Conservation (phyloP, 495 filamentous ascomycete genomes). For the Xylaria flabelliformis region DNA sequence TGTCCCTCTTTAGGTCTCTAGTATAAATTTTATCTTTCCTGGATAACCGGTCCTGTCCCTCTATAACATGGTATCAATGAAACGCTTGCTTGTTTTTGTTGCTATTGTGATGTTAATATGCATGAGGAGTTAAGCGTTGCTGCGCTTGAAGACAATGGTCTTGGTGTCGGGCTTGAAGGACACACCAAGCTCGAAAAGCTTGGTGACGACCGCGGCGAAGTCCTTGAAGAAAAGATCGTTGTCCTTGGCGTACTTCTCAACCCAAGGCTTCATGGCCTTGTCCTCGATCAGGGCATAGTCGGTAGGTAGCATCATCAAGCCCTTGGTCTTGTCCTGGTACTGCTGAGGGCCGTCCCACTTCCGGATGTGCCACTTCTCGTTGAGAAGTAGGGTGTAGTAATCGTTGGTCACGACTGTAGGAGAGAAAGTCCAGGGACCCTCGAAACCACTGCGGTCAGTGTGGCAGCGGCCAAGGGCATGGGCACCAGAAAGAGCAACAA, state of each 20-base stretch:
- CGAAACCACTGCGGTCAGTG: slow-evolving; percentile 84
- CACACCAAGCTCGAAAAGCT: slow-evolving; percentile 93
- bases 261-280: slow-evolving; percentile 82
- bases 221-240: slow-evolving; percentile 92
- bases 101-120: background rate
- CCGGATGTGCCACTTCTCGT: slow-evolving; percentile 90
- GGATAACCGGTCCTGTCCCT: slow-evolving; percentile 27
- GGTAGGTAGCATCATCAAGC: slow-evolving; percentile 96
- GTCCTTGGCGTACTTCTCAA: slow-evolving; percentile 92
- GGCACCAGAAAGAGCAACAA: slow-evolving; percentile 87
- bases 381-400: slow-evolving; percentile 83
- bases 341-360: slow-evolving; percentile 92
- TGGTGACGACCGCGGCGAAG: slow-evolving; percentile 77
- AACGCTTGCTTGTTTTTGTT: slow-evolving; percentile 15
- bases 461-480: slow-evolving; percentile 95
- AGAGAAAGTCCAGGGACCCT: slow-evolving; percentile 95
- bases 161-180: slow-evolving; percentile 75
- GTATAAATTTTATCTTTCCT: slow-evolving; percentile 31
- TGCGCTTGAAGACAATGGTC: slow-evolving; percentile 78
- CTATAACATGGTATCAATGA: slow-evolving; percentile 35
- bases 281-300: slow-evolving; percentile 90
- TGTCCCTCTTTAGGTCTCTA: slow-evolving; percentile 9
- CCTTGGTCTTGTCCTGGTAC: slow-evolving; percentile 84
- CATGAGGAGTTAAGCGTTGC: slow-evolving; percentile 38
- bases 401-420: slow-evolving; percentile 95